These are phyloP conservation scores for Xylariaceae sp. DNA, from an alignment of 2,329 filamentous ascomycete genomes.

Conservation along the genomic window DNA sequence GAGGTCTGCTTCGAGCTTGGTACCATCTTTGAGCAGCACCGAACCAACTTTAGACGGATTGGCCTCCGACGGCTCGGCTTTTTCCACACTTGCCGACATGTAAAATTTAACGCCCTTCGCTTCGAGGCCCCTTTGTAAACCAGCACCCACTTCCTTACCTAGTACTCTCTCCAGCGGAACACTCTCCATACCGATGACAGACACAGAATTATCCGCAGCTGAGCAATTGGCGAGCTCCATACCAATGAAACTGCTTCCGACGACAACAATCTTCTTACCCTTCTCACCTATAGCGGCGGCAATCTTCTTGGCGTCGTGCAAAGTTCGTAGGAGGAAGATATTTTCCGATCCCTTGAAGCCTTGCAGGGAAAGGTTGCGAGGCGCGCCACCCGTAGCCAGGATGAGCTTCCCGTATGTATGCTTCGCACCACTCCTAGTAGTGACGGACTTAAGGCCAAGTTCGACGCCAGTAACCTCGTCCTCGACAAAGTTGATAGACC, in stretches of 20 bases:
- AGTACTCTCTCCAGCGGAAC: conserved; percentile 82
- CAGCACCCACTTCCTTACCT: conserved; percentile 72
- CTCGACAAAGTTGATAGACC: conserved; percentile 53
- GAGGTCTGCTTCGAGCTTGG: conserved; percentile 76
- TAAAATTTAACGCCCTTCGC: conserved; percentile 86
- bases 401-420: conserved; percentile 82
- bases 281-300: conserved; percentile 73
- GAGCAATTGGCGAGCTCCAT: conserved; percentile 94
- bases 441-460: conserved; percentile 67
- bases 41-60: conserved; percentile 71
- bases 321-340: conserved; percentile 75
- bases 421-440: conserved; percentile 69
- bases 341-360: conserved; percentile 85
- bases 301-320: conserved; percentile 76
- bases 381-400: conserved; percentile 79
- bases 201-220: conserved; percentile 73
- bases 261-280: conserved; percentile 85
- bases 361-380: conserved; percentile 69
- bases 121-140: conserved; percentile 75
- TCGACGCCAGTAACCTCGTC: conserved; percentile 70
- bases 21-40: conserved; percentile 81
- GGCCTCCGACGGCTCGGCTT: conserved; percentile 66
- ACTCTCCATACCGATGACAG: conserved; percentile 83
- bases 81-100: conserved; percentile 75
- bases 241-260: conserved; percentile 94